Evolutionary conservation across 208 protist species (phyloP), one percentile per base, ranked within the genome.

Genomic region (Phytomonas sp.): DNA sequence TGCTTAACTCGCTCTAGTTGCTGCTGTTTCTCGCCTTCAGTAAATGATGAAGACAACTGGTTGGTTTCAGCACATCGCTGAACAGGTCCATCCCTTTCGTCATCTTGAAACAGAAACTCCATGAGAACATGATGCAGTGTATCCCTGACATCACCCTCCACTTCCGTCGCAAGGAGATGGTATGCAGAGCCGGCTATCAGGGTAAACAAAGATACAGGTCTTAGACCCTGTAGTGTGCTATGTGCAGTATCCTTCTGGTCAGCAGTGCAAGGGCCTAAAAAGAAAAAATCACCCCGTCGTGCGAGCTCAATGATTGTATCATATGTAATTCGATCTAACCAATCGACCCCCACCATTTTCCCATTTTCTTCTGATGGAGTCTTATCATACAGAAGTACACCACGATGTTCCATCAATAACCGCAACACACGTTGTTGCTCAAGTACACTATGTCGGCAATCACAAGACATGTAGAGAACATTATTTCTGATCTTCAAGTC

Each of bases 81-180:
- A 34, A 26, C 33, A 13, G 29, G 20, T 69, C 6, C 28, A 29
- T 28, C n/a, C 26, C 11, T 60, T n/a, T 0, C 11, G 0, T 28
- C 43, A 36, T 53, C 66, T 23, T 8, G 8, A 32, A 53, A 69
- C 4, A 81, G 60, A 67, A 71, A 87, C 13, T 66, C 33, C 30
- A 72, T 23, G n/a, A 83, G 72, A 30, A 91, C 40, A 17, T 66
- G 64, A 29, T 70, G 66, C 56, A 91, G 67, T 8, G 56, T 60
- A 0, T 29, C 51, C 23, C 79, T 62, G 5, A 77, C 85, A 36
- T 67, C 62, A 13, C 74, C 82, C 30, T 84, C 80, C 31, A 88
- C 76, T 70, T 85, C 81, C 2, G 85, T 87, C 17, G 71, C 71
- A 56, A 91, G 71, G 0, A 79, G 64, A 61, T 85, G 79, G 68